These are phyloP conservation scores for Corrigiola litoralis DNA, from an alignment of 179 eudicot genomes.

Conservation along the genomic window DNA sequence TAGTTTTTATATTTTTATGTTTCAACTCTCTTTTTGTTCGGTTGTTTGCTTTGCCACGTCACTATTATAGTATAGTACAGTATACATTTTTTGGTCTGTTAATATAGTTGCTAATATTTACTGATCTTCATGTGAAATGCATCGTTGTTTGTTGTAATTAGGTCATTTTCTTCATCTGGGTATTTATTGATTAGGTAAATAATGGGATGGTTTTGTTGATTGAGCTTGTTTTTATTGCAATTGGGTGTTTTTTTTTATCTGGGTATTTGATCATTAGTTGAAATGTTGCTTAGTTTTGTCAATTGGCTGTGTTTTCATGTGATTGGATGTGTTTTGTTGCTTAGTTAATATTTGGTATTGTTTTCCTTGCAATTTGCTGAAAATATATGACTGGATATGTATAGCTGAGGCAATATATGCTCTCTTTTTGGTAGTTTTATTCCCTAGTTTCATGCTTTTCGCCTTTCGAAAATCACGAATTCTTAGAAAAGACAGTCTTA, in stretches of 20 bases:
- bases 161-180: conserved; percentile 3
- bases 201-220: background rate
- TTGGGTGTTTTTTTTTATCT: conserved; percentile 9
- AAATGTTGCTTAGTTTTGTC: background rate
- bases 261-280: conserved; percentile 7
- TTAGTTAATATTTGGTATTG: too few species aligned
- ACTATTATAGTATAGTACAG: background rate
- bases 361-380: too few species aligned
- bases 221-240: background rate
- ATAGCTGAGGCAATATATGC: too few species aligned
- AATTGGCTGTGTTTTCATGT: background rate
- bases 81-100: too few species aligned
- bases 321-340: conserved; percentile 1
- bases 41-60: background rate
- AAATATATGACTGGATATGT: too few species aligned
- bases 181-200: background rate
- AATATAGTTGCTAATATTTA: background rate
- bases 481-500: too few species aligned
- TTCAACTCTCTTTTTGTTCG: background rate
- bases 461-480: too few species aligned
- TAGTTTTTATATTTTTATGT: too few species aligned
- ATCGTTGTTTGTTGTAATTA: background rate
- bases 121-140: background rate
- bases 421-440: too few species aligned
- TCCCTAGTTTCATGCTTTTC: too few species aligned